Evolutionary conservation across 495 filamentous ascomycete genomes (phyloP), one percentile per base, ranked within the genome.

Genomic region (Penicillium arizonense): DNA sequence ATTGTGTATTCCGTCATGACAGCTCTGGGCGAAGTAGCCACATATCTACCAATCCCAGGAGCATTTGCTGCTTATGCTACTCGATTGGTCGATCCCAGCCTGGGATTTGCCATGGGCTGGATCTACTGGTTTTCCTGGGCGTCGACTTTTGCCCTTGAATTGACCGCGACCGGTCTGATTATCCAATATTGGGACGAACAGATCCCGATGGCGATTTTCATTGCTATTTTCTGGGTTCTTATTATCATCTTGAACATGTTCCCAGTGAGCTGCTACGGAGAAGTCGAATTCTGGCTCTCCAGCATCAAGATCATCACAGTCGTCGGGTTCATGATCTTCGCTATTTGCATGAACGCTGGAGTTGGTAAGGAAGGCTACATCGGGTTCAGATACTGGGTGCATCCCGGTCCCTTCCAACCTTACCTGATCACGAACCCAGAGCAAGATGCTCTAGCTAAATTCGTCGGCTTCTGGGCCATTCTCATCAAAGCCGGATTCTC

Each of bases 101-200:
- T 90, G 45, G 85, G 86, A 32, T 89, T 89, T 58, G 82, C 86
- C 14, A 81, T 89, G 56, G 87, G 85, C 13, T 90, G 86, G 85
- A 87, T 88, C 50, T 84, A 80, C 57, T 80, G 77, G 77, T 79
- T 79, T 53, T 59, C 65, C 18, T 67, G 58, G 65, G 69, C 77
- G 7, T 80, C 84, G 26, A 87, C 84, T 0, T 81, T 82, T 38
- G 85, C 82, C 30, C 75, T 86, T 12, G 86, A 88, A 53, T 78
- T 89, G 11, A 82, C 82, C 1, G 85, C 85, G 1, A 82, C 87
- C 1, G 77, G 82, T 3, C 66, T 87, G 33, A 80, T 89, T 51
- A 83, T 89, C 28, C 78, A 83, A 45, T 89, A 80, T 62, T 90
- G 87, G 87, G 70, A 84, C 33, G 63, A 63, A 12, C 38, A 62